Base-by-base conservation (phyloP, 192 early-diverging fungal species). In the Spizellomyces sp. region DNA sequence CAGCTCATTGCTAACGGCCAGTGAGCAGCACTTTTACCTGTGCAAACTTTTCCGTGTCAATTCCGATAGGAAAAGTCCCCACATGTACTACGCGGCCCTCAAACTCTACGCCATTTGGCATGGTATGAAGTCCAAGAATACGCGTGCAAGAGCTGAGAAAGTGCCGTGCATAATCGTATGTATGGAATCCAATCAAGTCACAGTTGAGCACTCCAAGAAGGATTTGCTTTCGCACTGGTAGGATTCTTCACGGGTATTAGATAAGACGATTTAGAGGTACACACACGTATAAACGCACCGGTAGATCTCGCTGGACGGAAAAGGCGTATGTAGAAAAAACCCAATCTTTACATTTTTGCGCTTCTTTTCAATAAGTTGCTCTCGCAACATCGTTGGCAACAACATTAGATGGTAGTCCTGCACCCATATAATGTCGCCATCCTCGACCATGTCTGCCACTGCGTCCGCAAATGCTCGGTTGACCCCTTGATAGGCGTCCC, bases 31-130 rank as follows among this genome's bases (percentile, higher is more conserved):
- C 46, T 5, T 36, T 36, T 42, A 83, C 85, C 66, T 96, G 93
- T 4, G 87, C 77, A 74, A 96, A 99, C 79, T 96, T 97, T 27
- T 87, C 86, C 15, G 98, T 95, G 63, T 99, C 96, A 64, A 98
- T 99, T 27, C 98, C 98, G 66, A 99, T 99, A 12, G 98, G 98
- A 86, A 98, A 98, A 10, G 98, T 96, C 44, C 96, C 96, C 4
- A 98, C 96, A 45, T 96, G 93, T 9, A 98, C 95, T 50, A 90
- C 85, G 9, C 94, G 84, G n/a, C 92, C 95, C 73, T 96, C 95
- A 69, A 89, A 92, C 60, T 98, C 96, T 48, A 98, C 92, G 12
- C 92, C 89, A 69, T 98, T 95, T 1, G 96, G 93, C 86, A 95
- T 92, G 8, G 95, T 92, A 41, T 90, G 89, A 19, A 99, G 84